Base-by-base conservation (phyloP, 2,329 filamentous ascomycete species). In the Aspergillus sp. region DNA sequence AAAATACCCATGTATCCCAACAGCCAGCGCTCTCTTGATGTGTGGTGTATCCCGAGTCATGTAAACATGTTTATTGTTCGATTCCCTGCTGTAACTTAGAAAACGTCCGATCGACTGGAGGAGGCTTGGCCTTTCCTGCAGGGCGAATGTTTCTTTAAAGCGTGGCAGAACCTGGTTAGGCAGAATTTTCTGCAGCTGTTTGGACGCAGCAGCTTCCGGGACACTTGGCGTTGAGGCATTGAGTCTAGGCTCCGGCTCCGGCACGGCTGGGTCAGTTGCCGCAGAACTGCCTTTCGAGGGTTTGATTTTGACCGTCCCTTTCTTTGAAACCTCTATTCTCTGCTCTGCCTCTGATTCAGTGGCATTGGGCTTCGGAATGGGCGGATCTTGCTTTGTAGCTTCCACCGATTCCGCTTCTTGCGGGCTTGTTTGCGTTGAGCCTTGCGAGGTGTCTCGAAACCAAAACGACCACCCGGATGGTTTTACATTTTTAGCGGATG, bases 1-100 rank as follows among this genome's bases (percentile, higher is more conserved):
- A 65, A 98, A 97, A 61, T 96, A 90, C 0, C 95, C 95, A 74
- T 99, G 95, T 1, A 99, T 87, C 45, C 95, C 95, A 65, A 99
- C 96, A 1, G 93, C 92, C 5, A 99, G 83, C 12, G 95, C 95
- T 65, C 90, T 95, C 70, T 87, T 91, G 51, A 98, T 87, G 64
- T 85, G 89, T 1, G 87, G 90, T 0, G 86, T 82, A 7, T 90
- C 85, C 49, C 87, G 87, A 6, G 86, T 78, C 32, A 91, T 84
- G 65, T 87, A 89, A 5, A 97, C 86, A 72, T 97, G 90, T 53
- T 85, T 87, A 16, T 82, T 82, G 3, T 73, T 84, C 77, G 55
- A 84, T 72, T 67, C 90, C 80, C 76, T 91, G 82, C 63, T 71
- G 59, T 77, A 77, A 59, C 78, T 75, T 18, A 81, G 65, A 24